A percentile compares a stretch with the other conserved stretches of the same genome.
phyloP scores from a whole-genome alignment of 1,139 yeast genomes.

The Hansenula anomala region DNA sequence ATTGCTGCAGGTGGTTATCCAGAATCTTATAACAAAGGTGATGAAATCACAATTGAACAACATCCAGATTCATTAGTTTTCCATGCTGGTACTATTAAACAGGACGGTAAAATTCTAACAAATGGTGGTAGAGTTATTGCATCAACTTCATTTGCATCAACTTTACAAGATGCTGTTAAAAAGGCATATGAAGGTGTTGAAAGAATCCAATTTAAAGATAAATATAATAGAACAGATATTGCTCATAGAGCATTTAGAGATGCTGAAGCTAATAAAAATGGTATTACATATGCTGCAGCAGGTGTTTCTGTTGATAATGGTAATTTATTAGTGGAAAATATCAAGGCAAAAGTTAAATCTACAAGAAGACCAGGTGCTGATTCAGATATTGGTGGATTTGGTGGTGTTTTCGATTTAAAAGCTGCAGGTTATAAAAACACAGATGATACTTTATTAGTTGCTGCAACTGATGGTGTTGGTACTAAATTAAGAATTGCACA shows the following conservation, averaged over 20 bases:
- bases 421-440: conserved; percentile 71
- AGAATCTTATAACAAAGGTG: conserved; percentile 79
- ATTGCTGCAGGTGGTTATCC: conserved; percentile 98
- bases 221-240: conserved; percentile 86
- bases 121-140: conserved; percentile 98
- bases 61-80: conserved; percentile 52
- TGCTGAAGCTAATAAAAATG: conserved; percentile 30
- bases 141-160: conserved; percentile 75
- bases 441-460: conserved; percentile 78
- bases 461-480: conserved; percentile 99
- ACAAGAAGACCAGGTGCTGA: conserved; percentile 96
- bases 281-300: conserved; percentile 41
- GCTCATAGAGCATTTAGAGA: conserved; percentile 92
- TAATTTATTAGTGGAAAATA: conserved; percentile 80
- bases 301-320: conserved; percentile 99
- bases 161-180: conserved; percentile 76
- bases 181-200: conserved; percentile 84
- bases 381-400: conserved; percentile 98
- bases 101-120: conserved; percentile 62
- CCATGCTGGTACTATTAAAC: conserved; percentile 85
- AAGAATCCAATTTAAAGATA: conserved; percentile 63
- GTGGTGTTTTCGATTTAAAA: conserved; percentile 89
- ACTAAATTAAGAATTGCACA: conserved; percentile 95
- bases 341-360: conserved; percentile 88
- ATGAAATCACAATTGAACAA: conserved; percentile 56